Percentiles rank a stretch among this genome's conserved stretches.
These are phyloP conservation scores for Saururus chinensis DNA, from an alignment of 164 flowering plant species.

Conservation along the genomic window DNA sequence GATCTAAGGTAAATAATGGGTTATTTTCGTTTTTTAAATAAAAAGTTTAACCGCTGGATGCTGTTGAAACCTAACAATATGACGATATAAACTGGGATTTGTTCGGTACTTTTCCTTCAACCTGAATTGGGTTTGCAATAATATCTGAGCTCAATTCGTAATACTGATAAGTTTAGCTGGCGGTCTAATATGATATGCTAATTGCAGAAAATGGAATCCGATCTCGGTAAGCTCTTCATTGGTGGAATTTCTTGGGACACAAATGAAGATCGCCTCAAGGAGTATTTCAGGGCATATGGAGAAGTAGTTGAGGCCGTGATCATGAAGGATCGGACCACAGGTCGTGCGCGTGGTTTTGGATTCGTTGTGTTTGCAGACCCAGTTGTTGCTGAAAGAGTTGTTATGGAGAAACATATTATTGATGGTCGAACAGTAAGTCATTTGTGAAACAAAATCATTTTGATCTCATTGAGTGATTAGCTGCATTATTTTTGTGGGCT, in stretches of 20 bases:
- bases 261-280: conserved; percentile 69
- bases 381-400: conserved; percentile 73
- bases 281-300: conserved; percentile 65
- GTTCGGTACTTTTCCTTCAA: conserved; percentile 1
- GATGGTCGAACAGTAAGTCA: conserved; percentile 79
- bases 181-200: conserved; percentile 7
- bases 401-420: conserved; percentile 67
- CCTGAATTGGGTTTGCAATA: background rate
- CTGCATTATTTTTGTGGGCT: background rate
- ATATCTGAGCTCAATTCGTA: background rate
- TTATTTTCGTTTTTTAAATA: background rate
- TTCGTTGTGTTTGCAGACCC: conserved; percentile 83
- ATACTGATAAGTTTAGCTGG: conserved; percentile 5
- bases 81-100: background rate
- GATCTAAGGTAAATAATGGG: background rate
- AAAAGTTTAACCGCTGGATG: background rate
- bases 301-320: conserved; percentile 85
- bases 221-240: conserved; percentile 82
- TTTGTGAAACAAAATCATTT: background rate
- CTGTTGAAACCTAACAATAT: background rate
- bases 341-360: conserved; percentile 92
- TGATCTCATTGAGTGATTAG: background rate
- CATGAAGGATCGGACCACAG: conserved; percentile 82
- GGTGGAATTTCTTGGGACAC: conserved; percentile 97
- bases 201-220: conserved; percentile 63